These are phyloP conservation scores for Stephania japonica DNA, from an alignment of 164 flowering plant species.

Conservation along the genomic window DNA sequence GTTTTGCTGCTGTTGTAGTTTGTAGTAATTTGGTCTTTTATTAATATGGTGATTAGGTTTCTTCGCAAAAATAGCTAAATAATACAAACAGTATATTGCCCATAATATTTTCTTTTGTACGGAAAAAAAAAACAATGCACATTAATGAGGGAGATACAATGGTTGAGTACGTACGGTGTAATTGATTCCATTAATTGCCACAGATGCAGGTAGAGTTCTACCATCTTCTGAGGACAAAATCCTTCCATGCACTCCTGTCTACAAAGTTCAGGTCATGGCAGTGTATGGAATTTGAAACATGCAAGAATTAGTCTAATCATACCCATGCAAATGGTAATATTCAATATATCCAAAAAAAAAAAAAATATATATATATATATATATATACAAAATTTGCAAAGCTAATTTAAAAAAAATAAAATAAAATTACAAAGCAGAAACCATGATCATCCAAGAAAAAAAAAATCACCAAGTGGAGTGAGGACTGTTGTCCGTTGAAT, in stretches of 20 bases:
- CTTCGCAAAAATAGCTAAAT: no score
- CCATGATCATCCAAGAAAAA: neutral
- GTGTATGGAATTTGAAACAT: neutral
- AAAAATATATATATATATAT: no score
- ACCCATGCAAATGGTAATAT: neutral
- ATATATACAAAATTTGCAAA: no score
- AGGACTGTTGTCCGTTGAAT: neutral
- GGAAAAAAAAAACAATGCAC: neutral
- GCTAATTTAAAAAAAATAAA: no score
- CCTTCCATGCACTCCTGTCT: conserved; percentile 93
- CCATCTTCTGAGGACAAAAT: conserved; percentile 66
- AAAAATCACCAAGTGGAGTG: neutral
- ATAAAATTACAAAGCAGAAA: no score
- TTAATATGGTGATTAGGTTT: no score
- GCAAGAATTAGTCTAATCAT: neutral
- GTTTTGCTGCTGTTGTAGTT: no score
- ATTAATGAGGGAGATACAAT: neutral
- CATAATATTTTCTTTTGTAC: neutral
- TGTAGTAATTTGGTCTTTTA: no score
- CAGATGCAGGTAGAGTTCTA: conserved; percentile 67
- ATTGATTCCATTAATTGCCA: conserved; percentile 66
- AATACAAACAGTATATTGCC: neutral
- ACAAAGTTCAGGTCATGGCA: conserved; percentile 9
- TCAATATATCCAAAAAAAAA: neutral
- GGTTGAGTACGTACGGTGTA: conserved; percentile 43